Evolutionary conservation across 1,284 basidiomycete genomes (phyloP).

Genomic region (Cutaneotrichosporon mucoides): DNA sequence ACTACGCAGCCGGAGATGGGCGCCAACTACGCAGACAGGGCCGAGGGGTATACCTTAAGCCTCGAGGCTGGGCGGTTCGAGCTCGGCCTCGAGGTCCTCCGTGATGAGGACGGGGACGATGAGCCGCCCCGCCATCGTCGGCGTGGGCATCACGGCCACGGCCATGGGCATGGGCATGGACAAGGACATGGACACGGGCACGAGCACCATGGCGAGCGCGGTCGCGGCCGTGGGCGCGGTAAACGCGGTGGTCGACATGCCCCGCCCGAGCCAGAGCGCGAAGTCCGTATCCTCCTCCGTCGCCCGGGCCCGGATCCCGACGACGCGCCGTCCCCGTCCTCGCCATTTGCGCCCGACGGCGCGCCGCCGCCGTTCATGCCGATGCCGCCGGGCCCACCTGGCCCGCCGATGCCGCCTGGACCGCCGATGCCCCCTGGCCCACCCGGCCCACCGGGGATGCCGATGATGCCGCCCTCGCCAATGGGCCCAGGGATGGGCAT

Average conservation of each 20-base stretch:
- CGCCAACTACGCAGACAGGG: conserved; percentile 27
- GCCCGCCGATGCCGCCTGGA: not conserved
- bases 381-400: not conserved
- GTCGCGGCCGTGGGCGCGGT: not conserved
- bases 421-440: not conserved
- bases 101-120: conserved; percentile 42
- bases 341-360: not conserved
- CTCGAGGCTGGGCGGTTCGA: conserved; percentile 45
- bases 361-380: not conserved
- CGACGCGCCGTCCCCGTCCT: not conserved
- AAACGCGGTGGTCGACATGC: conserved; percentile 4
- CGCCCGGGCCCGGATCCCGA: conserved; percentile 11
- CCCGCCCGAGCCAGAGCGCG: conserved; percentile 21
- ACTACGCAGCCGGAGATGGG: not conserved
- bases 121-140: conserved; percentile 6
- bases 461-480: too few relatives aligned
- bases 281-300: conserved; percentile 41
- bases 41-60: conserved; percentile 38
- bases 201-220: not conserved
- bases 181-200: conserved; percentile 4
- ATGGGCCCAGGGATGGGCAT: too few relatives aligned
- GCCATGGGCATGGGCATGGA: too few relatives aligned
- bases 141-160: too few relatives aligned
- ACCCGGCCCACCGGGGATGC: too few relatives aligned
- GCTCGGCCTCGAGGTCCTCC: conserved; percentile 36